Evolutionary conservation across 2,329 filamentous ascomycete genomes (phyloP).

Genomic region (Mollisia scopiformis): DNA sequence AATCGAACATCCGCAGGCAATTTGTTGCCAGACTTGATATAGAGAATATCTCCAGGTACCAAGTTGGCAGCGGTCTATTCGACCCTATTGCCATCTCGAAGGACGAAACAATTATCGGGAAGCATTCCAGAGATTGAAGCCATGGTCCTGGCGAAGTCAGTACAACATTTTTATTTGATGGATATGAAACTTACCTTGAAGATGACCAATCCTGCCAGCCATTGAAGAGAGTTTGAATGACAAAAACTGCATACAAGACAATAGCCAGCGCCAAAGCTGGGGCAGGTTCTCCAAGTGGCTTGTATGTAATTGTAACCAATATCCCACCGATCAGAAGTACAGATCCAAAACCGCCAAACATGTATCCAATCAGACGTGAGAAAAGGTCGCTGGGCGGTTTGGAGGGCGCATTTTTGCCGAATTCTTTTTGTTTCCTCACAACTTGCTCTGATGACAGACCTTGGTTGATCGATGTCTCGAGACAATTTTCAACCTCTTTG

Average conservation of each 20-base stretch:
- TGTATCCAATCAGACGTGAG: constrained; percentile 65
- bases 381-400: constrained; percentile 64
- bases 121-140: constrained; percentile 79
- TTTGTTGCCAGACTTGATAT: constrained; percentile 73
- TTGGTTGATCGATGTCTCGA: constrained; percentile 56
- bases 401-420: constrained; percentile 70
- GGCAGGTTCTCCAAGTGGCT: constrained; percentile 72
- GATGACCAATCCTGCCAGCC: constrained; percentile 78
- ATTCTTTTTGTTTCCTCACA: constrained; percentile 55
- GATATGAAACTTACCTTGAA: no score
- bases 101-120: constrained; percentile 68
- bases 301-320: constrained; percentile 78
- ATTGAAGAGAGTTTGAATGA: constrained; percentile 72
- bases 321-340: constrained; percentile 70
- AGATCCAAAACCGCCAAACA: constrained; percentile 77
- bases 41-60: constrained; percentile 72
- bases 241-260: constrained; percentile 70
- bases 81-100: constrained; percentile 59
- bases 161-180: no score
- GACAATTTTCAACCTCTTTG: constrained; percentile 59
- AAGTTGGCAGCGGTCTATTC: constrained; percentile 60
- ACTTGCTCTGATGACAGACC: constrained; percentile 65
- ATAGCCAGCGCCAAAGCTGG: constrained; percentile 71
- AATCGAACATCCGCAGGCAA: constrained; percentile 75
- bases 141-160: constrained; percentile 78